Percentiles rank a stretch among this genome's conserved stretches.
Conservation (phyloP, 139 green algal genomes). For the Volvox reticuliferus region DNA sequence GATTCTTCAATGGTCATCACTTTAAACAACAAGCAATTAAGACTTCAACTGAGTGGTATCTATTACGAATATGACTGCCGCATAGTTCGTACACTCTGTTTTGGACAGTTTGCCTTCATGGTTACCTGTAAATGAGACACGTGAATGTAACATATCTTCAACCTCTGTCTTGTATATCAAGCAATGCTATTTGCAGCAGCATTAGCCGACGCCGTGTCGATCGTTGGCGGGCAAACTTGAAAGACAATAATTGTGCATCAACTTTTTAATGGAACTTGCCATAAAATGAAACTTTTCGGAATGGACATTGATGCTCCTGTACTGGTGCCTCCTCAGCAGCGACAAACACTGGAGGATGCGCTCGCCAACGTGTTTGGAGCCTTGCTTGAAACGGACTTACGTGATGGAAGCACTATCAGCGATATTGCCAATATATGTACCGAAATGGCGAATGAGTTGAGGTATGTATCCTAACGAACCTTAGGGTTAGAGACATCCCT, state of each 20-base stretch:
- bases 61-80: no score
- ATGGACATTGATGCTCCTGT: conserved; percentile 38
- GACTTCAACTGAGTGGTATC: no score
- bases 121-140: no score
- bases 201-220: not conserved
- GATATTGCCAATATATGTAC: conserved; percentile 33
- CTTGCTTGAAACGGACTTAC: conserved; percentile 13
- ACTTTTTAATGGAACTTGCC: not conserved
- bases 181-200: no score
- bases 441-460: conserved; percentile 11
- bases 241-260: not conserved
- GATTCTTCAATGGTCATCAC: not conserved
- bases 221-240: conserved; percentile 32
- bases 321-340: not conserved
- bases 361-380: conserved; percentile 6
- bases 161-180: no score
- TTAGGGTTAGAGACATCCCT: no score
- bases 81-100: no score
- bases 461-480: not conserved
- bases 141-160: no score
- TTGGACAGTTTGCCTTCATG: no score
- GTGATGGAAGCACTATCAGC: no score
- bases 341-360: conserved; percentile 36
- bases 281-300: not conserved
- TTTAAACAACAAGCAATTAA: no score